Percentiles rank a stretch among this genome's conserved stretches.
These are phyloP conservation scores for Oehlia diaphana DNA, from an alignment of 192 early-diverging fungal species.

Conservation along the genomic window DNA sequence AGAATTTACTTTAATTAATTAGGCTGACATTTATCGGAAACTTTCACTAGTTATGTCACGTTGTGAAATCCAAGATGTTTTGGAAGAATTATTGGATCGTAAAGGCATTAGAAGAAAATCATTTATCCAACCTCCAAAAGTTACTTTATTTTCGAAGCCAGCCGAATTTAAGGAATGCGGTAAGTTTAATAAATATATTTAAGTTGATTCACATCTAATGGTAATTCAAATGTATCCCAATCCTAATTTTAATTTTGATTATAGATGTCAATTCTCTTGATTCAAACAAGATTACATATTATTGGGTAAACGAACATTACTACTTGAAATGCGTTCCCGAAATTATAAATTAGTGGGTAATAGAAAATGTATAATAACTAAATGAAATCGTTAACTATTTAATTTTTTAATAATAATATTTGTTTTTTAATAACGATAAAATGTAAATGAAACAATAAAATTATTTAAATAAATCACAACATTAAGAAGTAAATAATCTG, in stretches of 20 bases:
- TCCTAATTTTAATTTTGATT: neutral
- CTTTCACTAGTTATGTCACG: constrained; percentile 32
- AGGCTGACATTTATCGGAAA: constrained; percentile 34
- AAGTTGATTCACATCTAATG: neutral
- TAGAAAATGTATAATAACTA: too few species aligned
- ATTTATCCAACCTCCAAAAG: constrained; percentile 28
- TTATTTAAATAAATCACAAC: too few species aligned
- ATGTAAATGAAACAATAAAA: too few species aligned
- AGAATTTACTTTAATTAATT: neutral
- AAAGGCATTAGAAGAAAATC: neutral
- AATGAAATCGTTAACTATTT: too few species aligned
- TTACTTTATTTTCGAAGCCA: constrained; percentile 30
- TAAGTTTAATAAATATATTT: constrained; percentile 5
- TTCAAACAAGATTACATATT: constrained; percentile 25
- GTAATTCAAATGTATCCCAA: neutral
- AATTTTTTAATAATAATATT: too few species aligned
- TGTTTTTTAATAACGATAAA: too few species aligned
- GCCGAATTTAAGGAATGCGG: constrained; percentile 26
- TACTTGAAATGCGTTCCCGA: constrained; percentile 15
- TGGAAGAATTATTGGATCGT: constrained; percentile 27
- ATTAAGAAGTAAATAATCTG: too few species aligned
- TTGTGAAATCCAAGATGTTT: constrained; percentile 32
- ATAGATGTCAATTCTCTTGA: constrained; percentile 11
- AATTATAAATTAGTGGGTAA: neutral
- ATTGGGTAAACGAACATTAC: constrained; percentile 16